Evolutionary conservation across 768 basidiomycete species (phyloP).

Genomic region (Symmetrospora coprosmae): DNA sequence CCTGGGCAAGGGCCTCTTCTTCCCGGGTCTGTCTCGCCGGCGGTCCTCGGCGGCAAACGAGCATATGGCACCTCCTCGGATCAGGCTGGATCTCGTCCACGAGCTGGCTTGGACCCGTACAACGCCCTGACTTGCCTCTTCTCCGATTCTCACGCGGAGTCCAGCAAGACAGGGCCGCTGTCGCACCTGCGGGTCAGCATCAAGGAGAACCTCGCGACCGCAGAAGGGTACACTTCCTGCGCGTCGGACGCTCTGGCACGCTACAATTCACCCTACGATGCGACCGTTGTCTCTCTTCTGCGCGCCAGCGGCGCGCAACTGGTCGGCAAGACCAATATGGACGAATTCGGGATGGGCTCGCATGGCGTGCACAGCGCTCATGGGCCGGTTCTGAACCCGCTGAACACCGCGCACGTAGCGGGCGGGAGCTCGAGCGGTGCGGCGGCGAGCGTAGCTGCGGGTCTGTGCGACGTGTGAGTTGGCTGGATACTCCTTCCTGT

Average conservation of each 20-base stretch:
- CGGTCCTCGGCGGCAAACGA: no score
- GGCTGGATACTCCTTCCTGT: background rate
- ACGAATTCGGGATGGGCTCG: slow-evolving; percentile 99
- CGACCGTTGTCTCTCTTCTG: slow-evolving; percentile 62
- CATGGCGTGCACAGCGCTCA: slow-evolving; percentile 59
- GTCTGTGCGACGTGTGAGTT: slow-evolving; percentile 68
- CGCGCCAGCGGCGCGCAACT: slow-evolving; percentile 53
- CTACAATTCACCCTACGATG: slow-evolving; percentile 67
- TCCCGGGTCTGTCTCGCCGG: no score
- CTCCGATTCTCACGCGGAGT: no score
- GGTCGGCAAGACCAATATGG: slow-evolving; percentile 81
- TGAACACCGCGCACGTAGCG: slow-evolving; percentile 45
- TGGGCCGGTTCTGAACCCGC: slow-evolving; percentile 67
- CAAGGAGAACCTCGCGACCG: slow-evolving; percentile 16
- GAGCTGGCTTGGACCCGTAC: no score
- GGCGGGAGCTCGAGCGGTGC: slow-evolving; percentile 93
- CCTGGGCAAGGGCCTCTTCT: no score
- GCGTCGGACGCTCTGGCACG: slow-evolving; percentile 39
- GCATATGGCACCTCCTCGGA: no score
- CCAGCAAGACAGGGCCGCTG: no score
- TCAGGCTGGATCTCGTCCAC: no score
- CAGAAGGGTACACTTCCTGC: slow-evolving; percentile 2
- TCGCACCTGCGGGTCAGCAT: background rate
- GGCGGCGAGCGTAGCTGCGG: slow-evolving; percentile 78
- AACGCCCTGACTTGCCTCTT: no score